These are phyloP conservation scores for Lepidium aucheri DNA, from an alignment of 345 rosid genomes.

Conservation along the genomic window DNA sequence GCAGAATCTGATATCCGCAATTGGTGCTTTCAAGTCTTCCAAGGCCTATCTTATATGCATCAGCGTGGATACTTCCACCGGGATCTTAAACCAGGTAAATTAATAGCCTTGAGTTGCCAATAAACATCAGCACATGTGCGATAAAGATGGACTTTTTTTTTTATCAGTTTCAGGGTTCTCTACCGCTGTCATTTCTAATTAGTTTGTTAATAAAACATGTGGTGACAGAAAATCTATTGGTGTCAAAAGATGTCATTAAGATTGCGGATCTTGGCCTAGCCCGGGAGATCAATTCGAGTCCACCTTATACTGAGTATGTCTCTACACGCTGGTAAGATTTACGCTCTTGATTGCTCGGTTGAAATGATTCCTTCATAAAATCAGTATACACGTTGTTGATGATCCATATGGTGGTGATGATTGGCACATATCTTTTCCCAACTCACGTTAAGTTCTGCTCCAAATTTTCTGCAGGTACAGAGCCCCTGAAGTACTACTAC, in stretches of 20 bases:
- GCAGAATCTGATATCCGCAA: conserved; percentile 75
- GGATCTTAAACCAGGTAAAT: conserved; percentile 96
- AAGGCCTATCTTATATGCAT: conserved; percentile 93
- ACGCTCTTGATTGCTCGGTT: not conserved
- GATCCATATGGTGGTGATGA: not conserved
- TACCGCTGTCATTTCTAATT: not conserved
- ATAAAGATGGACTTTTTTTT: not conserved
- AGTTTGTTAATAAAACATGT: not conserved
- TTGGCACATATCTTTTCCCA: not conserved
- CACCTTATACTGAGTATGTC: conserved; percentile 89
- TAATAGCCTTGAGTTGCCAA: conserved; percentile 2
- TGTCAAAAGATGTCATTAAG: conserved; percentile 63
- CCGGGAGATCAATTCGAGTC: conserved; percentile 72
- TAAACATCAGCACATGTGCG: not conserved
- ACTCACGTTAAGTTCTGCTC: not conserved
- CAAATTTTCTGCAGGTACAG: conserved; percentile 56
- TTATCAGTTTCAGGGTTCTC: not conserved
- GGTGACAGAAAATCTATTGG: conserved; percentile 68
- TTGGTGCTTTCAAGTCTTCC: conserved; percentile 97
- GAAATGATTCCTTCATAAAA: not conserved
- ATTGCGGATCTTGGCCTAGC: conserved; percentile 99
- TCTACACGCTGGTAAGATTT: conserved; percentile 84
- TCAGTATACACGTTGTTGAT: not conserved
- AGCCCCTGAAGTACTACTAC: conserved; percentile 97
- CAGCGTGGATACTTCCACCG: conserved; percentile 95